These are phyloP conservation scores for Sodiomyces alkalinus DNA, from an alignment of 2,329 filamentous ascomycete species.

Conservation along the genomic window DNA sequence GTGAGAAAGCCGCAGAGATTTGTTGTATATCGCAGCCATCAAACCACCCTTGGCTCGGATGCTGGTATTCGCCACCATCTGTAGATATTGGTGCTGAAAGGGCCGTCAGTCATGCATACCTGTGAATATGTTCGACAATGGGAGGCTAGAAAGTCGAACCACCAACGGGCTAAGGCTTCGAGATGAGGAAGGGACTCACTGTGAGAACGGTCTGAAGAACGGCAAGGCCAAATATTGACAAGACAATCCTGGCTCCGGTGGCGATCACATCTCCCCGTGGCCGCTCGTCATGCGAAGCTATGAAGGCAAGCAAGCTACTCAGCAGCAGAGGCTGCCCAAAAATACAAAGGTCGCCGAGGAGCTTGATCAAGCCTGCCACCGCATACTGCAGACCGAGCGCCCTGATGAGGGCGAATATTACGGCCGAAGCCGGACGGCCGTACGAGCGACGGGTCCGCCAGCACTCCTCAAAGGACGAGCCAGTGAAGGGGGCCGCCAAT, in stretches of 20 bases:
- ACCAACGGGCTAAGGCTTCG: no score
- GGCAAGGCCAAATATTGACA: conserved; percentile 85
- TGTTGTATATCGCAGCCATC: conserved; percentile 82
- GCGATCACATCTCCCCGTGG: conserved; percentile 59
- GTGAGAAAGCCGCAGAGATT: conserved; percentile 79
- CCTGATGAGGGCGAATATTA: conserved; percentile 65
- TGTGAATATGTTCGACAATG: no score
- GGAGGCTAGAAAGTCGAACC: no score
- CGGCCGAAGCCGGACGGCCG: no score
- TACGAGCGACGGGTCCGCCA: conserved; percentile 86
- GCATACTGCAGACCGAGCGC: conserved; percentile 78
- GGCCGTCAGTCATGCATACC: conserved; percentile 20
- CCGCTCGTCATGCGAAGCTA: conserved; percentile 53
- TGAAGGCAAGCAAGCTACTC: conserved; percentile 71
- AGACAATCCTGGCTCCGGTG: conserved; percentile 71
- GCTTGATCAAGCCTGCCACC: conserved; percentile 72
- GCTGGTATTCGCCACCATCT: conserved; percentile 81
- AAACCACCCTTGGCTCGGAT: conserved; percentile 93
- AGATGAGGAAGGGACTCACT: no score
- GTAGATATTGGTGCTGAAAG: conserved; percentile 95
- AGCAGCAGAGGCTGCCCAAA: conserved; percentile 70
- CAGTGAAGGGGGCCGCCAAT: conserved; percentile 66
- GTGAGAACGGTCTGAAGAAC: conserved; percentile 77
- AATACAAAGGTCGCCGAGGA: conserved; percentile 71
- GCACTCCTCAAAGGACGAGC: conserved; percentile 51